Base-by-base conservation (phyloP, 1,139 yeast species). In the Geotrichum histeridarum region DNA sequence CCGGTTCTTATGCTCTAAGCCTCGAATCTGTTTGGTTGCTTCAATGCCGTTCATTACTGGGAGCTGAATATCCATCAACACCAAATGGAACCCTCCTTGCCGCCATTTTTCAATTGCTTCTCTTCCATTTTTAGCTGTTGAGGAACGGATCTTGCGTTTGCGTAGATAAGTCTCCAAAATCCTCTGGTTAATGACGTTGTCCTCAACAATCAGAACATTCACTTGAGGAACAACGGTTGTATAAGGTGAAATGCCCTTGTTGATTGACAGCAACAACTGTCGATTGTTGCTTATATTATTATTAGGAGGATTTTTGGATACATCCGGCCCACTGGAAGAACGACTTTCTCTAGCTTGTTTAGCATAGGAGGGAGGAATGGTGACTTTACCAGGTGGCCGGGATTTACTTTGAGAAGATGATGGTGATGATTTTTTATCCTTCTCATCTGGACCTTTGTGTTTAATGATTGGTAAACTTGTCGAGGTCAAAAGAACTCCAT, bases 21-120 rank as follows among this genome's bases (percentile, higher is more conserved):
- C 77, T 54, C 99, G 76, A 43, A 91, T 91, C 63, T 88, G 95
- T 65, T 86, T 85, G 2, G 97, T 86, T 6, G 95, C 97, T 59
- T 90, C 96, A 39, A 91, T 80, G 36, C 98, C 98, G 1, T 95
- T 86, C 77, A 90, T 82, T 2, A 89, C 95, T 0, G 98, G 98
- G 56, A 91, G 75, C 69, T 91, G 97, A 63, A 91, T 86, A 74
- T 91, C 98, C 97, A 91, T 91, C 49, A 91, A 77, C 43, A 93
- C 94, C 57, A 91, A 75, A 68, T 91, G 97, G 64, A 86, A 87
- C 0, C 96, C 96, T 12, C 98, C 98, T 57, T 79, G 81, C 59
- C 88, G 77, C 97, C 97, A 91, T 68, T 84, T 86, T 60, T 88
- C 95, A 3, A 91, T 81, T 0, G 97, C 98, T 64, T 91, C 97